These are phyloP conservation scores for Simplicillium sp. DNA, from an alignment of 2,329 filamentous ascomycete genomes.

Conservation along the genomic window DNA sequence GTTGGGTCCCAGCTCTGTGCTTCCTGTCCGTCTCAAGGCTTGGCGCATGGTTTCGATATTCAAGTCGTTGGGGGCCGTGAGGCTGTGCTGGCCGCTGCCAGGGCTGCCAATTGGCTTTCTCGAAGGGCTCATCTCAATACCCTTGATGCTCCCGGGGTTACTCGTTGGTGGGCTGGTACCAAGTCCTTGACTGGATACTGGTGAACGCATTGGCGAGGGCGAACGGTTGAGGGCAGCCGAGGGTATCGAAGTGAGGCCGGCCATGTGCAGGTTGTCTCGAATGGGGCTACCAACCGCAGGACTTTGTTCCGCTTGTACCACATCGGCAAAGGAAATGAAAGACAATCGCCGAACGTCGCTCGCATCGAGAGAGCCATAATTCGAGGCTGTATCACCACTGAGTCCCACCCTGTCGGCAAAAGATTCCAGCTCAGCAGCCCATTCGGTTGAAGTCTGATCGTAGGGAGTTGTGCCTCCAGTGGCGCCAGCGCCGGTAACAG, in stretches of 20 bases:
- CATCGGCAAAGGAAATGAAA: constrained; percentile 95
- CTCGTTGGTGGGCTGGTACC: constrained; percentile 68
- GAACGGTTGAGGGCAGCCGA: constrained; percentile 52
- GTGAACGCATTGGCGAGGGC: constrained; percentile 71
- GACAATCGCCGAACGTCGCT: constrained; percentile 75
- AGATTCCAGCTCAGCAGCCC: constrained; percentile 48
- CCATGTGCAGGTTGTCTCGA: constrained; percentile 61
- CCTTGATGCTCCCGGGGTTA: constrained; percentile 65
- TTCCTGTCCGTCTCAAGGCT: constrained; percentile 75
- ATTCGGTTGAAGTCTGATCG: constrained; percentile 35
- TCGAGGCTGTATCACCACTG: constrained; percentile 55
- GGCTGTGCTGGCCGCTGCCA: constrained; percentile 40
- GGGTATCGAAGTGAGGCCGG: constrained; percentile 53
- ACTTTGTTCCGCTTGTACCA: constrained; percentile 77
- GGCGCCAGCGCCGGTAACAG: constrained; percentile 44
- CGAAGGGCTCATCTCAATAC: constrained; percentile 59
- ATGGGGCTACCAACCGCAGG: constrained; percentile 39
- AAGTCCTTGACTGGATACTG: constrained; percentile 59
- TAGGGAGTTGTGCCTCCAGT: constrained; percentile 18
- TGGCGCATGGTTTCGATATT: constrained; percentile 93
- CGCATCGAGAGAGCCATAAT: constrained; percentile 66
- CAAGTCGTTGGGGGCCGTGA: constrained; percentile 50
- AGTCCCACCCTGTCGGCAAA: constrained; percentile 35
- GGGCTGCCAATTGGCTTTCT: constrained; percentile 56
- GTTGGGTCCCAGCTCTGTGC: constrained; percentile 59